Percentiles rank a stretch among this genome's conserved stretches.
Evolutionary conservation across 2,329 filamentous ascomycete species (phyloP).

Genomic region (Exutisphaerella laricina): DNA sequence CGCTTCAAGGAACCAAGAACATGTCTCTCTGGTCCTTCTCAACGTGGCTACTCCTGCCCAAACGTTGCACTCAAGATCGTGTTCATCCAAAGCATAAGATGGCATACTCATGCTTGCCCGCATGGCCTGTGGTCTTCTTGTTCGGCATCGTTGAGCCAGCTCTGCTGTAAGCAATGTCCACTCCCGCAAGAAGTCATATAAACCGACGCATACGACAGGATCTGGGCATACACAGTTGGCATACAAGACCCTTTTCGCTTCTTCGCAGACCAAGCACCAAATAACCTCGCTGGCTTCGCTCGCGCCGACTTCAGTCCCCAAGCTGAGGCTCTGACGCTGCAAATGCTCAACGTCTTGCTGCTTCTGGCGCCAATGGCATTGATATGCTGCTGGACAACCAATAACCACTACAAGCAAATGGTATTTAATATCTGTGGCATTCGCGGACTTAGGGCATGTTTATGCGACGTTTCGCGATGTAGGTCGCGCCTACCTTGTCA

Average conservation of each 20-base stretch:
- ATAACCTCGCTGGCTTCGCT: neutral
- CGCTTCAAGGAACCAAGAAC: too few relatives aligned
- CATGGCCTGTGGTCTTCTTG: slow-evolving; percentile 15
- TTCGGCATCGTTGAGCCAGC: slow-evolving; percentile 18
- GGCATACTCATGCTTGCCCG: slow-evolving; percentile 9
- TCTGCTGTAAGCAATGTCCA: slow-evolving; percentile 10
- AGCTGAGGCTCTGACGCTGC: slow-evolving; percentile 13
- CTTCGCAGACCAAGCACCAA: slow-evolving; percentile 16
- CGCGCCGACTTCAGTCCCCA: slow-evolving; percentile 9
- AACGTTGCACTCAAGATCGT: too few relatives aligned
- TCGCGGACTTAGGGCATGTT: slow-evolving; percentile 19
- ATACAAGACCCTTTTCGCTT: slow-evolving; percentile 10
- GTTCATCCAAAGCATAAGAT: neutral
- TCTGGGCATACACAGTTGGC: slow-evolving; percentile 13
- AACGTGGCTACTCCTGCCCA: too few relatives aligned
- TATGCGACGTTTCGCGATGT: slow-evolving; percentile 16
- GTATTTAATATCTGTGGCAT: slow-evolving; percentile 14
- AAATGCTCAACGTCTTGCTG: slow-evolving; percentile 15
- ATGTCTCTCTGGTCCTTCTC: too few relatives aligned
- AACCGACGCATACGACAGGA: slow-evolving; percentile 5
- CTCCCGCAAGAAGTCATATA: neutral
- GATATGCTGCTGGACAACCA: slow-evolving; percentile 20
- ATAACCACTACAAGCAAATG: slow-evolving; percentile 8
- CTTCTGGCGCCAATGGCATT: slow-evolving; percentile 16
- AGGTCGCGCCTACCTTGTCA: slow-evolving; percentile 12